Percentiles rank a stretch among this genome's conserved stretches.
Evolutionary conservation across 2,329 filamentous ascomycete genomes (phyloP).

Genomic region (Calonectria honghensis): DNA sequence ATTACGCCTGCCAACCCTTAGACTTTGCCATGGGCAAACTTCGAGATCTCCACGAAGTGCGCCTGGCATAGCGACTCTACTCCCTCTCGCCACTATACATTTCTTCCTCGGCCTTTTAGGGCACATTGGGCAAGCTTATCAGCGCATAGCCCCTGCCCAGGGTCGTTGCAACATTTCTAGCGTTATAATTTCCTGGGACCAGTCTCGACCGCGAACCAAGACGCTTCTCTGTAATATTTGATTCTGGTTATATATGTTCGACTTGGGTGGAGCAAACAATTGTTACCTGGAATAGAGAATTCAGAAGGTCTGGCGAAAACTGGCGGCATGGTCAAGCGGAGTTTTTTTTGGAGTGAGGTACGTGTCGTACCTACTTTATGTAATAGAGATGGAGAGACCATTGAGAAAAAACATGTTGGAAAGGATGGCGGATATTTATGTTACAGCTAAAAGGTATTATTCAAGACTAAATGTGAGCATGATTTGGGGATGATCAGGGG

Average conservation of each 20-base stretch:
- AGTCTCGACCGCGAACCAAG: conserved; percentile 46
- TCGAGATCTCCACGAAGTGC: conserved; percentile 38
- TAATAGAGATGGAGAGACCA: conserved; percentile 40
- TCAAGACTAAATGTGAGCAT: conserved; percentile 18
- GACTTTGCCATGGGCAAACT: conserved; percentile 36
- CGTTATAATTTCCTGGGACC: conserved; percentile 47
- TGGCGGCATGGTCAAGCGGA: conserved; percentile 41
- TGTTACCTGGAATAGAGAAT: conserved; percentile 44
- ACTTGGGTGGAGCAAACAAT: conserved; percentile 41
- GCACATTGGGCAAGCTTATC: conserved; percentile 24
- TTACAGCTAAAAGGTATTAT: conserved; percentile 22
- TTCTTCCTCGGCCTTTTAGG: conserved; percentile 38
- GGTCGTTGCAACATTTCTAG: conserved; percentile 46
- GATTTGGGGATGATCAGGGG: background rate
- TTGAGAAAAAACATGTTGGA: conserved; percentile 30
- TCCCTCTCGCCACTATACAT: conserved; percentile 24
- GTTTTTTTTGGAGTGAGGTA: conserved; percentile 46
- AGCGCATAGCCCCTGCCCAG: conserved; percentile 29
- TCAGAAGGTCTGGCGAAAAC: conserved; percentile 39
- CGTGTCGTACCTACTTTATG: conserved; percentile 33
- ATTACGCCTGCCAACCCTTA: conserved; percentile 42
- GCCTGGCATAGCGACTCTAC: conserved; percentile 29
- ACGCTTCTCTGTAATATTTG: conserved; percentile 56
- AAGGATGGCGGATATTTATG: conserved; percentile 25
- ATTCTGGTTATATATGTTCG: conserved; percentile 55